phyloP scores from a whole-genome alignment of 2,329 filamentous ascomycete genomes.

The Fusarium pseudocircinatum region DNA sequence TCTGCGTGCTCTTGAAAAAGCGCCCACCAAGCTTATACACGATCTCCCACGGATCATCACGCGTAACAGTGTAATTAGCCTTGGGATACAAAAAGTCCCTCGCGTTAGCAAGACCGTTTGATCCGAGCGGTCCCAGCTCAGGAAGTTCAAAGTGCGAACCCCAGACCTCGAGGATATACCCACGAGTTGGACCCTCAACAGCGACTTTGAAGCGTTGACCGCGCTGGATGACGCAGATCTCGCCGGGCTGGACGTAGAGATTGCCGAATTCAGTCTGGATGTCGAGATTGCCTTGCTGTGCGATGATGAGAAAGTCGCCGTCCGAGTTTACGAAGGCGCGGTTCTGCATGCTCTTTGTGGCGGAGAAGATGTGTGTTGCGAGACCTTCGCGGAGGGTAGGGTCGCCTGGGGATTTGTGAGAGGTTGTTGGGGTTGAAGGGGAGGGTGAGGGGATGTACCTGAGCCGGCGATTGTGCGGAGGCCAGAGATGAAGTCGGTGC shows the following conservation, averaged over 20 bases:
- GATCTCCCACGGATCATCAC: slow-evolving; percentile 65
- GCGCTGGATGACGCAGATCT: slow-evolving; percentile 72
- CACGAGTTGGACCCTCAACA: slow-evolving; percentile 65
- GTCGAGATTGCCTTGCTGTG: slow-evolving; percentile 71
- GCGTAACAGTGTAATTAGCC: slow-evolving; percentile 64
- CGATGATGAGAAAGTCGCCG: slow-evolving; percentile 73
- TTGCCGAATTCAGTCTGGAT: slow-evolving; percentile 75
- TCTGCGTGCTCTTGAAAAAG: slow-evolving; percentile 68
- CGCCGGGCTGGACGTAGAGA: slow-evolving; percentile 72
- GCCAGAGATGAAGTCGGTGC: slow-evolving; percentile 45
- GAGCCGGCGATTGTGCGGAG: slow-evolving; percentile 60
- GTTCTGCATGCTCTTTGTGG: slow-evolving; percentile 58
- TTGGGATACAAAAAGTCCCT: slow-evolving; percentile 72
- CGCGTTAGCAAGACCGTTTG: slow-evolving; percentile 71
- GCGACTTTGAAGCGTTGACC: slow-evolving; percentile 61
- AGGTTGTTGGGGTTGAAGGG: no score
- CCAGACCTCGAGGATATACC: slow-evolving; percentile 75
- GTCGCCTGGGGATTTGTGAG: slow-evolving; percentile 48
- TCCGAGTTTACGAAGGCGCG: slow-evolving; percentile 66
- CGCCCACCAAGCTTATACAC: slow-evolving; percentile 70
- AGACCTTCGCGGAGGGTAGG: slow-evolving; percentile 59
- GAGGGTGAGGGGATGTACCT: slow-evolving; percentile 20
- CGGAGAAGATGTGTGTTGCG: slow-evolving; percentile 59
- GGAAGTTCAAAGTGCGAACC: slow-evolving; percentile 72
- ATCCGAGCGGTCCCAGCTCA: slow-evolving; percentile 72